A percentile compares a stretch with the other conserved stretches of the same genome.
Evolutionary conservation across 257 asterid genomes (phyloP).

Genomic region (Henckelia pumila): DNA sequence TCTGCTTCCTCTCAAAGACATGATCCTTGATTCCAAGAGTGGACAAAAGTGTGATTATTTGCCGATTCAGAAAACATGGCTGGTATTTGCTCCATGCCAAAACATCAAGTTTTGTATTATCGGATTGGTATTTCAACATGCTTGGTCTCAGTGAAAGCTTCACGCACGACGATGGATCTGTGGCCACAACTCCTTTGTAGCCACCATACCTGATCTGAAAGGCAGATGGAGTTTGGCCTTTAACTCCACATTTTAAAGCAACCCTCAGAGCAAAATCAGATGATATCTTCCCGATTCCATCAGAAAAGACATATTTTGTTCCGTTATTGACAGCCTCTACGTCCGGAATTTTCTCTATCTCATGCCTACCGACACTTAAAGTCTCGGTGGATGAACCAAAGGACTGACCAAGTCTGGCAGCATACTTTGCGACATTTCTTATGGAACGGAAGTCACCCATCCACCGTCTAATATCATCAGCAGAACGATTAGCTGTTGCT

Average conservation of each 20-base stretch:
- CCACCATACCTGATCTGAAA: constrained; percentile 90
- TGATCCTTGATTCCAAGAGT: constrained; percentile 69
- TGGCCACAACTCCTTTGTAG: constrained; percentile 86
- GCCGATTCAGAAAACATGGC: constrained; percentile 83
- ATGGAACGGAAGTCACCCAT: constrained; percentile 78
- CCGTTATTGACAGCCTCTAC: constrained; percentile 24
- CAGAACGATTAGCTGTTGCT: constrained; percentile 38
- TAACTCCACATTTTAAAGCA: constrained; percentile 68
- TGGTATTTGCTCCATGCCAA: constrained; percentile 79
- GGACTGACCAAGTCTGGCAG: constrained; percentile 99
- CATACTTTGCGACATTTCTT: constrained; percentile 80
- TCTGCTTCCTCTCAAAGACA: constrained; percentile 59
- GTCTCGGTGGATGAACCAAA: constrained; percentile 88
- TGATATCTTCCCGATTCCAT: constrained; percentile 92
- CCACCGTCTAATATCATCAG: constrained; percentile 65
- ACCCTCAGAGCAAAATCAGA: constrained; percentile 59
- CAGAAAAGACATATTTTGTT: constrained; percentile 60
- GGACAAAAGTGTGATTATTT: constrained; percentile 73
- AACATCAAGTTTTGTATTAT: constrained; percentile 66
- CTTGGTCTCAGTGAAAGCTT: constrained; percentile 70
- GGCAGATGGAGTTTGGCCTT: constrained; percentile 56
- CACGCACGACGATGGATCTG: constrained; percentile 52
- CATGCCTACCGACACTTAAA: constrained; percentile 43
- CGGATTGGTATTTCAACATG: constrained; percentile 73
- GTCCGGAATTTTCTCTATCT: constrained; percentile 55